Conservation (phyloP, 164 flowering plant species). For the Magnolia officinalis region DNA sequence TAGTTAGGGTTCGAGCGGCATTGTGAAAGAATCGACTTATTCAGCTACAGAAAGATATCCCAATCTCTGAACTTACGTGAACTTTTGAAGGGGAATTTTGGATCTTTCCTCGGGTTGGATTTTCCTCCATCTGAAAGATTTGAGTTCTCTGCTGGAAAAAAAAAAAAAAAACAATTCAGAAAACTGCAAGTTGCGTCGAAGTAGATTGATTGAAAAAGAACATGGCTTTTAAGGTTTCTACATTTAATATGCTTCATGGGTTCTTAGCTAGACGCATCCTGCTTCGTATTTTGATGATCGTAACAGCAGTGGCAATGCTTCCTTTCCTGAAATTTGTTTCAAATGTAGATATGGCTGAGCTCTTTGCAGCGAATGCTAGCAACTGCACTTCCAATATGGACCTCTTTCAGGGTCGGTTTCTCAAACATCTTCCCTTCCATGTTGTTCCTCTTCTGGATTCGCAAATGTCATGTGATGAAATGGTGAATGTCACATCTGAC, state of each 20-base stretch:
- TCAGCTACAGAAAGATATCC: too few species aligned
- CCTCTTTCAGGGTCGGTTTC: neutral
- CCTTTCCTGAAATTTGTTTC: constrained; percentile 39
- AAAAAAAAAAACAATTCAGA: too few species aligned
- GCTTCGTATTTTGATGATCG: constrained; percentile 40
- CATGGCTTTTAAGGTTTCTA: constrained; percentile 44
- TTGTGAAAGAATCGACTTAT: too few species aligned
- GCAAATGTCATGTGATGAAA: constrained; percentile 25
- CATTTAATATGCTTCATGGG: constrained; percentile 49
- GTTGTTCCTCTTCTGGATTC: neutral
- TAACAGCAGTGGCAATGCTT: constrained; percentile 39
- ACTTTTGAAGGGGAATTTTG: too few species aligned
- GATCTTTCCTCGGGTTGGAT: neutral
- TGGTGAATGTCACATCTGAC: constrained; percentile 34
- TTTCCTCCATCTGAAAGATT: neutral
- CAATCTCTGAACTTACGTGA: too few species aligned
- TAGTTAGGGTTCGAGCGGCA: too few species aligned
- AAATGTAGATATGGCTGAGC: constrained; percentile 8
- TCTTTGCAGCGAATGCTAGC: neutral
- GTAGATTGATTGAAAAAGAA: neutral
- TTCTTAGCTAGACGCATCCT: constrained; percentile 47
- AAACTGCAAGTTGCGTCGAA: neutral
- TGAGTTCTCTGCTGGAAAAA: neutral
- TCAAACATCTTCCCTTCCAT: neutral
- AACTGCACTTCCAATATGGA: neutral